Evolutionary conservation across 2,329 filamentous ascomycete species (phyloP).

Genomic region (Penicillium capsulatum): DNA sequence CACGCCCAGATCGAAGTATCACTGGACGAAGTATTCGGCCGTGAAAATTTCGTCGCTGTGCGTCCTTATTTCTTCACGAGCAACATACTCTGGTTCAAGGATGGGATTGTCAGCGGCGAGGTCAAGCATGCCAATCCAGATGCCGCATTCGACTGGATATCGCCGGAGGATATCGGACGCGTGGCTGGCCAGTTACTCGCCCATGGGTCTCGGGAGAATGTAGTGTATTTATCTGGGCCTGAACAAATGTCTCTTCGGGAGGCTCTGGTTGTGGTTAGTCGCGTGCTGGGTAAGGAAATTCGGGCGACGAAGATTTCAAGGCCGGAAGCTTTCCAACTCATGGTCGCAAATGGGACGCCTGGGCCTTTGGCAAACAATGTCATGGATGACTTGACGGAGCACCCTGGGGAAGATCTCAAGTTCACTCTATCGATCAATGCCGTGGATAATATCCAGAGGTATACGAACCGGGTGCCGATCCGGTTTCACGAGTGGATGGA

Average conservation of each 20-base stretch:
- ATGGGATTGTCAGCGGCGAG: slow-evolving; percentile 29
- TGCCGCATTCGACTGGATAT: slow-evolving; percentile 40
- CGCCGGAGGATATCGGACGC: slow-evolving; percentile 45
- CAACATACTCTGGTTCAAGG: slow-evolving; percentile 37
- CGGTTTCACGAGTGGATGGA: slow-evolving; percentile 35
- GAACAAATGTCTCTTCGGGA: slow-evolving; percentile 32
- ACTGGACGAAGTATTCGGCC: slow-evolving; percentile 42
- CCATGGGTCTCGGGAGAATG: slow-evolving; percentile 27
- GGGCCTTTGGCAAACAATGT: slow-evolving; percentile 14
- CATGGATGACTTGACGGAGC: slow-evolving; percentile 1
- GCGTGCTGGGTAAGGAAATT: slow-evolving; percentile 32
- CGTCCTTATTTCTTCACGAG: slow-evolving; percentile 46
- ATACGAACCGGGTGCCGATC: slow-evolving; percentile 27
- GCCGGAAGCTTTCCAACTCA: slow-evolving; percentile 23
- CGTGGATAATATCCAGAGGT: slow-evolving; percentile 31
- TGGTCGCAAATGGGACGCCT: slow-evolving; percentile 13
- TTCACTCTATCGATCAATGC: slow-evolving; percentile 10
- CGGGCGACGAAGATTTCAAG: slow-evolving; percentile 19
- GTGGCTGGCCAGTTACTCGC: slow-evolving; percentile 42
- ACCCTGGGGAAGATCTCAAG: not conserved
- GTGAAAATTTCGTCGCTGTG: slow-evolving; percentile 37
- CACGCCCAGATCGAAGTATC: slow-evolving; percentile 47
- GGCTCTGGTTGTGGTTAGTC: slow-evolving; percentile 26
- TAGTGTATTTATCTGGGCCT: slow-evolving; percentile 39
- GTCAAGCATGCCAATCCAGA: slow-evolving; percentile 32